phyloP scores from a whole-genome alignment of 2,329 filamentous ascomycete genomes.

The Allantophomopsis lycopodina region DNA sequence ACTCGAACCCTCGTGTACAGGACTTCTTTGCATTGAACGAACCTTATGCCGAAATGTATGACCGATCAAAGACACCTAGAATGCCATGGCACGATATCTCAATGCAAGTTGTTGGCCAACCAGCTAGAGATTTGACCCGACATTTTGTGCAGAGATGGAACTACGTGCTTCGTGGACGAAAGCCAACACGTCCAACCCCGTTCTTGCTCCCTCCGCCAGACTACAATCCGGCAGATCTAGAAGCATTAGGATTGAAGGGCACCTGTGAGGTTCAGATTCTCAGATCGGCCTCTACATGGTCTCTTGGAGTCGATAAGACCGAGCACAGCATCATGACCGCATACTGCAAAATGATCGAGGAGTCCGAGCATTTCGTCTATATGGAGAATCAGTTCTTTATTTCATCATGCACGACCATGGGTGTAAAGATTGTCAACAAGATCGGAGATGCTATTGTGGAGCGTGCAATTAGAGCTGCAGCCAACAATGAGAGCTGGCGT shows the following conservation, averaged over 20 bases:
- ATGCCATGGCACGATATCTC: conserved; percentile 99
- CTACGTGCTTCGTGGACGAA: conserved; percentile 83
- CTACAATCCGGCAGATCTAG: conserved; percentile 73
- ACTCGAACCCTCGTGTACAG: conserved; percentile 89
- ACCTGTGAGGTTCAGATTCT: conserved; percentile 96
- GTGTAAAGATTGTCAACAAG: conserved; percentile 76
- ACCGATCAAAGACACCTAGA: conserved; percentile 71
- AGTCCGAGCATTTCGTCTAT: conserved; percentile 94
- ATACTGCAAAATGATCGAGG: conserved; percentile 87
- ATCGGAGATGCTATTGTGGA: conserved; percentile 93
- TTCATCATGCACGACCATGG: conserved; percentile 79
- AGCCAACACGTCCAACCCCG: conserved; percentile 84
- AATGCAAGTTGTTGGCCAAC: conserved; percentile 96
- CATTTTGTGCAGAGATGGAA: conserved; percentile 99
- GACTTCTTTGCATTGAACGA: conserved; percentile 90
- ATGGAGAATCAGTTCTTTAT: conserved; percentile 99
- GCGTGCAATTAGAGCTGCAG: conserved; percentile 72
- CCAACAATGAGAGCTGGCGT: conserved; percentile 80
- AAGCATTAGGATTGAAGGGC: conserved; percentile 76
- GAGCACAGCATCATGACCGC: conserved; percentile 95
- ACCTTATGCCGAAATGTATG: conserved; percentile 98
- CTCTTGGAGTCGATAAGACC: conserved; percentile 71
- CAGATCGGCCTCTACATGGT: conserved; percentile 84
- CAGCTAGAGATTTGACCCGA: conserved; percentile 81
- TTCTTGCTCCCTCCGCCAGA: conserved; percentile 90